Evolutionary conservation across 768 basidiomycete species (phyloP), one percentile per base, ranked within the genome.

Genomic region (Mycena polygramma): DNA sequence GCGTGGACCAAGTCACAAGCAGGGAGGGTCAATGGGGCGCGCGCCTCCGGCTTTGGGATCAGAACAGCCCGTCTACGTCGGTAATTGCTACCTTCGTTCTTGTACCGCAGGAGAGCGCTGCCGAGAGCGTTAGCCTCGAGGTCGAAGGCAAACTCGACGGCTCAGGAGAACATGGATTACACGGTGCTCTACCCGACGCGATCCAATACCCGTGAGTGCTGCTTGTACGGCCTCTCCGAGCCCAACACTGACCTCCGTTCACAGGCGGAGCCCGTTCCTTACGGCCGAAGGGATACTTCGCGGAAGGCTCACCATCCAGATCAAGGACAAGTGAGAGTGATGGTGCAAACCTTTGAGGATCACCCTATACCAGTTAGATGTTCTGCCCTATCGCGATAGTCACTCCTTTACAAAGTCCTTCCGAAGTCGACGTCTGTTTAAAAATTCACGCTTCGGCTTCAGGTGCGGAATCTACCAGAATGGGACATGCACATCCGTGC

Each of bases 171-270:
- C 19, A 30, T 6, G 30, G 30, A 30, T 17, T 69, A 61, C 54
- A 66, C 41, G 43, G 22, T 39, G 72, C 69, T 2, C 62, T 73
- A 11, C 72, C 72, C 7, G 72, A 73, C 41, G 66, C 69, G 43
- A 15, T 68, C 10, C 72, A 62, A n/a, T 73, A 73, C 36, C 69
- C 65, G 72, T 73, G 57, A 51, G 72, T 62, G 45, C 48, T 55
- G 26, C 39, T 65, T 48, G 30, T 46, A 22, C 36, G 15, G 30
- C 13, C 15, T 30, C 30, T 30, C 30, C 30, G 30, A 30, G 2
- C 30, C 30, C 2, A 30, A 30, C 30, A 30, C 30, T 30, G 30
- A 30, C 46, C 39, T 7, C 22, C 20, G 30, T 30, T 30, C n/a
- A 22, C 43, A 71, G 70, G 14, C 63, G 60, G 9, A 73, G 59